Conservation (phyloP, 2,329 filamentous ascomycete species). For the Talaromyces sp. region DNA sequence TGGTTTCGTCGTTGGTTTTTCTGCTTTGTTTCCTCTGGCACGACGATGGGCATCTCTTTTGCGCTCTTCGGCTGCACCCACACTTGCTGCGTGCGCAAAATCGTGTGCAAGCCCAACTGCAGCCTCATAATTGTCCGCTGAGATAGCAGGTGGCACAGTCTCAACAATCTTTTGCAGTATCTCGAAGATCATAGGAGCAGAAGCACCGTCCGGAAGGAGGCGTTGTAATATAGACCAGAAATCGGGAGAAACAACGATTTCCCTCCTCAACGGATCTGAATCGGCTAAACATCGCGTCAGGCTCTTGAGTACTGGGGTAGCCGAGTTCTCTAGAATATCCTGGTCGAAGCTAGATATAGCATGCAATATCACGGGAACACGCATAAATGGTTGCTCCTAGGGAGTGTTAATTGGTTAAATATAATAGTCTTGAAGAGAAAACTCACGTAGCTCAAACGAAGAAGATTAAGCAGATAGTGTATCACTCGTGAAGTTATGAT, state of each 20-base stretch:
- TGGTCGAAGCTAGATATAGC: slow-evolving; percentile 83
- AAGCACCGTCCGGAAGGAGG: slow-evolving; percentile 64
- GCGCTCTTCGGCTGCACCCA: slow-evolving; percentile 67
- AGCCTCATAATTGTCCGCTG: slow-evolving; percentile 92
- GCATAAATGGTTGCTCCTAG: slow-evolving; percentile 83
- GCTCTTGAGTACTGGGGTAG: slow-evolving; percentile 71
- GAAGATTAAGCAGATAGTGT: slow-evolving; percentile 78
- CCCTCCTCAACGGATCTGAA: slow-evolving; percentile 73
- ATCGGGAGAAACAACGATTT: slow-evolving; percentile 93
- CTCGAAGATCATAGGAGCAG: slow-evolving; percentile 74
- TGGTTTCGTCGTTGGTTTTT: slow-evolving; percentile 54
- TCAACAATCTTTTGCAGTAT: slow-evolving; percentile 77
- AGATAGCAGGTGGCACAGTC: slow-evolving; percentile 72
- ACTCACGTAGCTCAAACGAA: slow-evolving; percentile 74
- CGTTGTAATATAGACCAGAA: slow-evolving; percentile 89
- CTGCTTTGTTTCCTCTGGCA: slow-evolving; percentile 49
- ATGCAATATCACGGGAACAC: slow-evolving; percentile 86
- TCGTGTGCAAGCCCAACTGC: slow-evolving; percentile 80
- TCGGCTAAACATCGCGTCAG: slow-evolving; percentile 74
- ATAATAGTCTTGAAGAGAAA: background rate
- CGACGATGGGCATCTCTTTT: slow-evolving; percentile 56
- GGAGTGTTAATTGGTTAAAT: slow-evolving; percentile 16
- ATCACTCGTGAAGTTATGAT: slow-evolving; percentile 79
- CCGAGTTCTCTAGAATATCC: slow-evolving; percentile 69
- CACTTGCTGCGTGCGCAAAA: slow-evolving; percentile 77